A percentile compares a stretch with the other conserved stretches of the same genome.
Evolutionary conservation across 805 yeast genomes (phyloP).

Genomic region (Tetrapisispora fleetii): DNA sequence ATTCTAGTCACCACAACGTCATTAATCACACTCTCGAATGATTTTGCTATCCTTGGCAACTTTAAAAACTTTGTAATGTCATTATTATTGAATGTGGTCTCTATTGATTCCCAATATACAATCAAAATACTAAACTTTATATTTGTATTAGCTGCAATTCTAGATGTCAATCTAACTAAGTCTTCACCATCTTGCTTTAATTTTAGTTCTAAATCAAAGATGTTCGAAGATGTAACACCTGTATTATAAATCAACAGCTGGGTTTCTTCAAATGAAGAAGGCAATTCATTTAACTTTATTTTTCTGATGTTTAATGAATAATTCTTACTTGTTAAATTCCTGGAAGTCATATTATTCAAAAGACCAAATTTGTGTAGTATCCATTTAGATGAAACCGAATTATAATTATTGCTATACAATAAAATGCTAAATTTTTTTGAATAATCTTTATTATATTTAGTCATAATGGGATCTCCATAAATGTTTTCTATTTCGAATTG

Average conservation of each 20-base stretch:
- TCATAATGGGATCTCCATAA: slow-evolving; percentile 19
- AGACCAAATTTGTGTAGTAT: slow-evolving; percentile 28
- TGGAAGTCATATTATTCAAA: slow-evolving; percentile 1
- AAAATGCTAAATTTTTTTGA: slow-evolving; percentile 10
- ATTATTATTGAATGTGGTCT: slow-evolving; percentile 13
- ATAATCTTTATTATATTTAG: slow-evolving; percentile 1
- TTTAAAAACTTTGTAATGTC: slow-evolving; percentile 15
- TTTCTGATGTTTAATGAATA: slow-evolving; percentile 15
- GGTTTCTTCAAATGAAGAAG: slow-evolving; percentile 19
- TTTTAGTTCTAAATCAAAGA: slow-evolving; percentile 29
- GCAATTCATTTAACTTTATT: slow-evolving; percentile 17
- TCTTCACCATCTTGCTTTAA: slow-evolving; percentile 27
- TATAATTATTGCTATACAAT: slow-evolving; percentile 20
- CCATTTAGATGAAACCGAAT: slow-evolving; percentile 27
- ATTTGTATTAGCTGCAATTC: slow-evolving; percentile 28
- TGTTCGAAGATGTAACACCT: slow-evolving; percentile 27
- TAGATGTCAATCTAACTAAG: slow-evolving; percentile 29
- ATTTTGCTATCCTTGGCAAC: slow-evolving; percentile 23
- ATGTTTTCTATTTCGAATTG: slow-evolving; percentile 35
- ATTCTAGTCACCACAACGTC: slow-evolving; percentile 24
- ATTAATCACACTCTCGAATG: slow-evolving; percentile 20
- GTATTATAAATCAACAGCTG: slow-evolving; percentile 32
- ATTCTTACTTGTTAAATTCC: background rate
- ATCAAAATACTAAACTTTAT: slow-evolving; percentile 28
- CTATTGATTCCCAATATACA: slow-evolving; percentile 34